phyloP scores from a whole-genome alignment of 805 yeast genomes.

The Cyberlindnera veronae region DNA sequence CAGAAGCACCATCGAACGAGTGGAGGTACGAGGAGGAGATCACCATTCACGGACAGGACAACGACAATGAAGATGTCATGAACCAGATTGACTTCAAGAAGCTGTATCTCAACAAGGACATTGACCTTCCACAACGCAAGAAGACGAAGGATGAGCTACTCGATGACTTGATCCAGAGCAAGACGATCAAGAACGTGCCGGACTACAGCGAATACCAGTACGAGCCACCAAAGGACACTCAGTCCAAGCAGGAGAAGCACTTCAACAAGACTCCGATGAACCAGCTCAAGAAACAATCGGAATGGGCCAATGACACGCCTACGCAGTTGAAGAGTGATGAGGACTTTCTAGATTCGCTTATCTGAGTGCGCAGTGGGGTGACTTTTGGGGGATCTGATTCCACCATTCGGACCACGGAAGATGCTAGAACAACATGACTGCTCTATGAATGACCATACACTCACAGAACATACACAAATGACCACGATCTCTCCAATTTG shows the following conservation, averaged over 20 bases:
- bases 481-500: background rate
- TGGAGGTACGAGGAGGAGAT: constrained; percentile 26
- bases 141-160: constrained; percentile 8
- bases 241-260: constrained; percentile 1
- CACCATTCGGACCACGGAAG: no score
- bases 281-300: constrained; percentile 1
- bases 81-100: constrained; percentile 21
- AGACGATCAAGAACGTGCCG: constrained; percentile 8
- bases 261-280: background rate
- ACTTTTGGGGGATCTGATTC: no score
- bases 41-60: constrained; percentile 19
- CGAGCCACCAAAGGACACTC: constrained; percentile 1
- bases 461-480: background rate
- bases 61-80: constrained; percentile 12
- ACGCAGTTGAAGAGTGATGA: constrained; percentile 18
- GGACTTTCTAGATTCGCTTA: constrained; percentile 22
- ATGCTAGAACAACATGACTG: no score
- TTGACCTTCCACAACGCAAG: constrained; percentile 13
- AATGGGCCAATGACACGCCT: constrained; percentile 18
- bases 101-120: constrained; percentile 9
- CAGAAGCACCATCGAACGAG: constrained; percentile 18
- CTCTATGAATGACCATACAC: background rate
- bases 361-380: constrained; percentile 11
- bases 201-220: constrained; percentile 9
- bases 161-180: constrained; percentile 14